These are phyloP conservation scores for Pisolithus tinctorius DNA, from an alignment of 768 basidiomycete genomes.

Conservation along the genomic window DNA sequence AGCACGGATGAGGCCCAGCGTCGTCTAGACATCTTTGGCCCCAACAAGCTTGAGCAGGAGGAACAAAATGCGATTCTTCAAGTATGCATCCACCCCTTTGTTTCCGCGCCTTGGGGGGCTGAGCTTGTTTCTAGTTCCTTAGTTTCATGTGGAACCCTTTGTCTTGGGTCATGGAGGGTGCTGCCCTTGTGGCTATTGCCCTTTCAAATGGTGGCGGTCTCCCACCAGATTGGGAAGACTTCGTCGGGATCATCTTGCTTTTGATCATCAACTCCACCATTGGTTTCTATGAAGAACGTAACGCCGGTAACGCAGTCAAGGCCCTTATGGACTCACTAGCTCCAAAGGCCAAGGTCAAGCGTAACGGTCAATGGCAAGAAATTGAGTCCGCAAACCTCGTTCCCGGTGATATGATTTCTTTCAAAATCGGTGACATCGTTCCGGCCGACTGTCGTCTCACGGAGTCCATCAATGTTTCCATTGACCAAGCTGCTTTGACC, in stretches of 20 bases:
- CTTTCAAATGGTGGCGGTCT: conserved; percentile 85
- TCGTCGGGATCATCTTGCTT: conserved; percentile 90
- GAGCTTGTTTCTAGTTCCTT: conserved; percentile 50
- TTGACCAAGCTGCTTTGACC: conserved; percentile 96
- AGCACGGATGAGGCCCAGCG: conserved; percentile 64
- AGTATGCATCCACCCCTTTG: conserved; percentile 32
- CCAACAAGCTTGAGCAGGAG: conserved; percentile 89
- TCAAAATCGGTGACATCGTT: conserved; percentile 99
- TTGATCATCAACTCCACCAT: conserved; percentile 93
- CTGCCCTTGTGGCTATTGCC: conserved; percentile 89
- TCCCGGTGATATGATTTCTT: conserved; percentile 92
- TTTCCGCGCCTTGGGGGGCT: background rate
- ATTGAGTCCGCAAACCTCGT: conserved; percentile 87
- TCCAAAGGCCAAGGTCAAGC: conserved; percentile 93
- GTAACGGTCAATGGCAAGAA: conserved; percentile 78
- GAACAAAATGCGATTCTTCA: conserved; percentile 90
- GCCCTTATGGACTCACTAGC: conserved; percentile 99
- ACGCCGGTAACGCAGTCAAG: conserved; percentile 98
- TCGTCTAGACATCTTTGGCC: conserved; percentile 90
- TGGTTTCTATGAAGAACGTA: conserved; percentile 97
- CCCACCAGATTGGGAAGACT: conserved; percentile 96
- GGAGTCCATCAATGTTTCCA: conserved; percentile 95
- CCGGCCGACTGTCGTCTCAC: conserved; percentile 96
- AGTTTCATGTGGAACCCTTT: conserved; percentile 99
- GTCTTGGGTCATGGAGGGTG: conserved; percentile 99